phyloP scores from a whole-genome alignment of 257 asterid species.

The Avicennia marina region DNA sequence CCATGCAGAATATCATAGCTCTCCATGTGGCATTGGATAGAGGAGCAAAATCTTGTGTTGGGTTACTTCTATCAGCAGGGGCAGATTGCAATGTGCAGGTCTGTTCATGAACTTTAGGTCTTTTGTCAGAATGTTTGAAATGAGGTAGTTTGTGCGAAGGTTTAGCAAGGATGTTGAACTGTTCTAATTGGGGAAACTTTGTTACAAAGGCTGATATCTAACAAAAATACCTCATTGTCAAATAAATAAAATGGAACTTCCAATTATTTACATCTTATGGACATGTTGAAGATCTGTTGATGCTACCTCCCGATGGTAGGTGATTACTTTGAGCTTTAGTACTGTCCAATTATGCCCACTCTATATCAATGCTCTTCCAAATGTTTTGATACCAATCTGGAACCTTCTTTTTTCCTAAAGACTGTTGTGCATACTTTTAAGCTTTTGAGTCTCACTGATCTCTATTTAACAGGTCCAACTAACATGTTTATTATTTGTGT shows the following conservation, averaged over 20 bases:
- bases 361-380: constrained; percentile 3
- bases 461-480: too few species aligned
- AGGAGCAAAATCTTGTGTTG: constrained; percentile 96
- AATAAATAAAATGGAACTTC: not conserved
- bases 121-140: constrained; percentile 10
- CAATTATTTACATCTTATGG: constrained; percentile 6
- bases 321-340: constrained; percentile 1
- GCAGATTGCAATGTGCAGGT: constrained; percentile 95
- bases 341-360: constrained; percentile 11
- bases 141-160: constrained; percentile 1
- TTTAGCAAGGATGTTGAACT: not conserved
- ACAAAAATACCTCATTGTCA: not conserved
- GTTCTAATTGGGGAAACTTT: constrained; percentile 3
- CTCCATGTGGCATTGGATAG: constrained; percentile 98
- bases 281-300: constrained; percentile 5
- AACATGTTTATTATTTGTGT: too few species aligned
- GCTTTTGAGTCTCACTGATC: too few species aligned
- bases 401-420: not conserved
- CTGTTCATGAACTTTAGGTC: constrained; percentile 18
- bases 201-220: constrained; percentile 15
- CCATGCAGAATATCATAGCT: constrained; percentile 79
- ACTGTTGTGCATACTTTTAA: too few species aligned
- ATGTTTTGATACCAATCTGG: constrained; percentile 7
- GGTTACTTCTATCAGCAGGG: constrained; percentile 87
- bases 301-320: constrained; percentile 4